Evolutionary conservation across 768 basidiomycete species (phyloP), one percentile per base, ranked within the genome.

Genomic region (Mycena venus): DNA sequence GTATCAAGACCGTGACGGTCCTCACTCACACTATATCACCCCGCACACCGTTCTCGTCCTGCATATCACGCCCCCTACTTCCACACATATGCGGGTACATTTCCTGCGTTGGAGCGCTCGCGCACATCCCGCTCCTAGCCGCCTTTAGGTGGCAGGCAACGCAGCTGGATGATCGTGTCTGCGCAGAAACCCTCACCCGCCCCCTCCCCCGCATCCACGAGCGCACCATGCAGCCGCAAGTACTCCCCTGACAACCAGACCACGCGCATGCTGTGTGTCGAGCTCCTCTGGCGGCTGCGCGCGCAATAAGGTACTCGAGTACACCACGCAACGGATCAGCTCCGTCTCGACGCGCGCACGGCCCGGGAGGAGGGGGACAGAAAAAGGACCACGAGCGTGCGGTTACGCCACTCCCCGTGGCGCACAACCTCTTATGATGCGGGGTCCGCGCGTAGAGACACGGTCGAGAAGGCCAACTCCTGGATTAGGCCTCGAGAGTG

Each of bases 401-500:
- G 93, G 62, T 89, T 87, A 78, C 87, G 88, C 93, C 93, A 95
- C 19, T 84, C 82, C 42, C 69, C 78, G 63, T 25, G 61, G 31
- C 68, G 73, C 29, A 79, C 77, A 27, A 53, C 40, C 23, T 76
- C 68, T 17, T 49, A 71, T 42, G 65, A 31, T 34, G 71, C 55
- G 38, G 32, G 56, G 12, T 69, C 72, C 21, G 80, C 79, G 10
- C 68, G 25, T 36, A 84, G 67, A 79, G 93, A 95, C 17, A 90
- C 91, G 1, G 94, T 95, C 14, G 89, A 92, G 80, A 96, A 96
- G 21, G 95, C 91, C 14, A 90, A 84, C 82, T 97, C 96, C 78
- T 97, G 95, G 0, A 93, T 83, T 5, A 97, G 87, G 96, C 94
- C 80, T 96, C 95, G 40, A 91, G 89, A 0, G 91, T 91, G 12